A percentile compares a stretch with the other conserved stretches of the same genome.
Evolutionary conservation across 441 rosid genomes (phyloP).

Genomic region (Erysimum cheiri): DNA sequence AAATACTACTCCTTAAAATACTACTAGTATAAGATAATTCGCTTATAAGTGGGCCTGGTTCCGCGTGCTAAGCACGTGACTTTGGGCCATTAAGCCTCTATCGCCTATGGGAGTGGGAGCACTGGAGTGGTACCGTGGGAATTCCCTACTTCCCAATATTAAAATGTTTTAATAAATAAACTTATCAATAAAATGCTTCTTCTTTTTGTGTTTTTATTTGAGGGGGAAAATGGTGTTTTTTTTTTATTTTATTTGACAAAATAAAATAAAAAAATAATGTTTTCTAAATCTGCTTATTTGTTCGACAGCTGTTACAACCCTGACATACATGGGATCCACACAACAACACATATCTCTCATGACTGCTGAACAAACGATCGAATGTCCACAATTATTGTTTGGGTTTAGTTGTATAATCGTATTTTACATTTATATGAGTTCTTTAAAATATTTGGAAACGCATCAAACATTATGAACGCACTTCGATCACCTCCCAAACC

Average conservation of each 20-base stretch:
- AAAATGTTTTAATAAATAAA: neutral
- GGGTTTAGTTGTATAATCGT: neutral
- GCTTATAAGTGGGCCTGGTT: conserved; percentile 21
- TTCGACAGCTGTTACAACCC: conserved; percentile 29
- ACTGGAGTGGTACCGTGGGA: conserved; percentile 3
- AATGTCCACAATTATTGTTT: neutral
- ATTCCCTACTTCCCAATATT: conserved; percentile 9
- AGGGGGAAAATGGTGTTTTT: neutral
- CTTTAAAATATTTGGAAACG: neutral
- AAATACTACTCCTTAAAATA: neutral
- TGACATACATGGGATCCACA: conserved; percentile 31
- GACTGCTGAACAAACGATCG: conserved; percentile 3
- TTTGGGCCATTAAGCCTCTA: conserved; percentile 20
- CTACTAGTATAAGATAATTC: neutral
- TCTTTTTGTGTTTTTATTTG: neutral
- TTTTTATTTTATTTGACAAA: neutral
- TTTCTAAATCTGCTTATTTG: neutral
- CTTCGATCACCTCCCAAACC: neutral
- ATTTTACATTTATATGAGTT: neutral
- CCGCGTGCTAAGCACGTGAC: conserved; percentile 29
- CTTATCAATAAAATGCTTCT: neutral
- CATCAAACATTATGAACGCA: conserved; percentile 6
- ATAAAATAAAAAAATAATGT: no score
- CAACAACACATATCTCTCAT: neutral
- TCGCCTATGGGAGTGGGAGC: neutral